Percentiles rank a stretch among this genome's conserved stretches.
Evolutionary conservation across 768 basidiomycete species (phyloP).

Genomic region (Crucibulum laeve): DNA sequence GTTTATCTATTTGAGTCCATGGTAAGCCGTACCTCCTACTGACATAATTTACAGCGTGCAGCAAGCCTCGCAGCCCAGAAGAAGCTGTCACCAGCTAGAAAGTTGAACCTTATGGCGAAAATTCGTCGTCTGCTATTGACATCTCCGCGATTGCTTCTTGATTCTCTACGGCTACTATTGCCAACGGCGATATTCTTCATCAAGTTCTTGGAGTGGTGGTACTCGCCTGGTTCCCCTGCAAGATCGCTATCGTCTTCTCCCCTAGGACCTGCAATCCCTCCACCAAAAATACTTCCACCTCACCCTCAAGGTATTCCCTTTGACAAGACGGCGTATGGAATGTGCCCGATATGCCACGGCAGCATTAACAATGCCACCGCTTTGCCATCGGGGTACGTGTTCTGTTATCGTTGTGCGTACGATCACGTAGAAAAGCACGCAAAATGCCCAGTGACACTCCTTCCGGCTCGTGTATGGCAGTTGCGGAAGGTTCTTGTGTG

Average conservation of each 20-base stretch:
- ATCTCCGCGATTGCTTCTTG: conserved; percentile 63
- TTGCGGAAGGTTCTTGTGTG: conserved; percentile 82
- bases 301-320: conserved; percentile 71
- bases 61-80: conserved; percentile 29
- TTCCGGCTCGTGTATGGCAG: conserved; percentile 74
- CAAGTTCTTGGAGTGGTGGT: conserved; percentile 99
- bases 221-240: conserved; percentile 87
- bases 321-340: conserved; percentile 64
- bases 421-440: conserved; percentile 75
- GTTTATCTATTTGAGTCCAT: conserved; percentile 16
- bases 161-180: conserved; percentile 74
- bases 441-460: conserved; percentile 83
- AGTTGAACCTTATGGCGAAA: conserved; percentile 32
- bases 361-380: conserved; percentile 83
- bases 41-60: conserved; percentile 31
- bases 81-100: conserved; percentile 19
- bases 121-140: conserved; percentile 43
- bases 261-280: conserved; percentile 68
- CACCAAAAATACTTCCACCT: conserved; percentile 70
- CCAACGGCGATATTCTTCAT: conserved; percentile 92
- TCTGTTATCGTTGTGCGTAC: conserved; percentile 90
- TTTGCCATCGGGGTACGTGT: conserved; percentile 90
- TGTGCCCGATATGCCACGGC: conserved; percentile 77
- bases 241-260: conserved; percentile 61
- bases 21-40: not conserved